Evolutionary conservation across 2,329 filamentous ascomycete species (phyloP).

Genomic region (Beauveria australis): DNA sequence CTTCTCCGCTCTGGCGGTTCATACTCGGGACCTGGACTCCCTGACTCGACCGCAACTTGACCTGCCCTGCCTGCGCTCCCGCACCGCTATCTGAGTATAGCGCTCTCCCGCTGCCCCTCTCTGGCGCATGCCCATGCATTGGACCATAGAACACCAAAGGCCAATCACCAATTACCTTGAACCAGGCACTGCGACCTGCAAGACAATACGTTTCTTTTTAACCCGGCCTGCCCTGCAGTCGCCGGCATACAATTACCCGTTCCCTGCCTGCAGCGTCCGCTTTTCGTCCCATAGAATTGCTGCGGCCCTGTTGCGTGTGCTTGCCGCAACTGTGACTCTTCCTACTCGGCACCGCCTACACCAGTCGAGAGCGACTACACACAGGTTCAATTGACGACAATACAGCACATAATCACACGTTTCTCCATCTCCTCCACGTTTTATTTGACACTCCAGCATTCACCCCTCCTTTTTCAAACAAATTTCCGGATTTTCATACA

Average conservation of each 20-base stretch:
- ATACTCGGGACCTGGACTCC: conserved; percentile 10
- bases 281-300: not conserved
- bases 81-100: not conserved
- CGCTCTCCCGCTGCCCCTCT: conserved; percentile 3
- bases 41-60: conserved; percentile 7
- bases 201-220: conserved; percentile 2
- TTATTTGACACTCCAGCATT: not conserved
- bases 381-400: not conserved
- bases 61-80: not conserved
- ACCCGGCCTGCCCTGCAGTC: not conserved
- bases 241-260: not conserved
- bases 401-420: not conserved
- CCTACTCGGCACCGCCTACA: not conserved
- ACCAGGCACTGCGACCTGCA: conserved; percentile 4
- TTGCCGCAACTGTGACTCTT: not conserved
- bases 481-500: not conserved
- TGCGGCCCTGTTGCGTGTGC: not conserved
- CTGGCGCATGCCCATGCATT: conserved; percentile 11
- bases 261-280: not conserved
- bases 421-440: not conserved
- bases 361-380: not conserved
- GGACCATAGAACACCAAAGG: conserved; percentile 3
- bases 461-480: not conserved
- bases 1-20: conserved; percentile 11
- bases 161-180: conserved; percentile 8